Evolutionary conservation across 108 stramenopile genomes (phyloP).

Genomic region (Conticribra weissflogii): DNA sequence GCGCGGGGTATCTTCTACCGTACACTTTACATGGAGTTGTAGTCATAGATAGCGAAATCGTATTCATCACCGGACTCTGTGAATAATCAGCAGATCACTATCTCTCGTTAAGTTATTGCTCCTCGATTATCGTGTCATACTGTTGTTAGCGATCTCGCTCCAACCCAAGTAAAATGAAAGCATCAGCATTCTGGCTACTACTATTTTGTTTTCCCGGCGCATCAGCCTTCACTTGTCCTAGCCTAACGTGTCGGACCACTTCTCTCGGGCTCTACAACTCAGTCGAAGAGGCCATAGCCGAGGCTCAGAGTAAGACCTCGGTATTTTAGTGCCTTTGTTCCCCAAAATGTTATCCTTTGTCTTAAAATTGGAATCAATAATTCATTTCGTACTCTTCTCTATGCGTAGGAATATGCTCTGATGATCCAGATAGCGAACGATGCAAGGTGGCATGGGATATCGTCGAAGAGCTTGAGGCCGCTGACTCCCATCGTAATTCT

Average conservation of each 20-base stretch:
- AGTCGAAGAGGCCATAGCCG: slow-evolving; percentile 55
- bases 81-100: too few relatives aligned
- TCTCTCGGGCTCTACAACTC: slow-evolving; percentile 39
- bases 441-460: slow-evolving; percentile 67
- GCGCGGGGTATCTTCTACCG: too few relatives aligned
- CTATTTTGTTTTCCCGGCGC: not conserved
- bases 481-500: slow-evolving; percentile 45
- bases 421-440: slow-evolving; percentile 35
- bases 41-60: too few relatives aligned
- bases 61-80: too few relatives aligned
- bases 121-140: too few relatives aligned
- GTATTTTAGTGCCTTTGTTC: not conserved
- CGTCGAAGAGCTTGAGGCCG: slow-evolving; percentile 68
- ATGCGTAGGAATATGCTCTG: slow-evolving; percentile 41
- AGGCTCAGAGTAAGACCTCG: slow-evolving; percentile 24
- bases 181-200: not conserved
- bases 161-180: not conserved
- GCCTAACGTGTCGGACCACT: not conserved
- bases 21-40: too few relatives aligned
- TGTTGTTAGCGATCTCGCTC: not conserved
- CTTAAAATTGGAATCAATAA: too few relatives aligned
- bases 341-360: too few relatives aligned
- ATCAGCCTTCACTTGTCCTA: not conserved
- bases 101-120: too few relatives aligned
- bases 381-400: too few relatives aligned